These are phyloP conservation scores for Pseudofabraea citricarpa DNA, from an alignment of 2,329 filamentous ascomycete species.

Conservation along the genomic window DNA sequence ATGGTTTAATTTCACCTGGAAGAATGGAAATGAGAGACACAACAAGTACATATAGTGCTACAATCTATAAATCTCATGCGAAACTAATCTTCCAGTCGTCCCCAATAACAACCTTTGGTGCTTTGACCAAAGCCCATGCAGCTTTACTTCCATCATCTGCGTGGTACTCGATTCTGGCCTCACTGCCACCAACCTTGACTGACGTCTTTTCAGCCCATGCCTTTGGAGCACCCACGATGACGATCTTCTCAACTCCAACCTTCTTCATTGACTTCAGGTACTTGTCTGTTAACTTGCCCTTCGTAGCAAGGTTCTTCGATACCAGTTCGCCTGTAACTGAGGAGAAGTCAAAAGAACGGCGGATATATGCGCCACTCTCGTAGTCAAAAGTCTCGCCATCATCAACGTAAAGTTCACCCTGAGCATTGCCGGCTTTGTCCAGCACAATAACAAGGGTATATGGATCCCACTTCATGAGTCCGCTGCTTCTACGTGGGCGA, in stretches of 20 bases:
- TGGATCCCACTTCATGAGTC: constrained; percentile 89
- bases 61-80: constrained; percentile 20
- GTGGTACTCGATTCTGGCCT: constrained; percentile 57
- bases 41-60: constrained; percentile 1
- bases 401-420: constrained; percentile 83
- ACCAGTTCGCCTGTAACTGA: constrained; percentile 49
- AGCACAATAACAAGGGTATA: constrained; percentile 85
- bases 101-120: constrained; percentile 57
- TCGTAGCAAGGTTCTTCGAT: constrained; percentile 60
- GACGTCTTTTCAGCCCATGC: constrained; percentile 62
- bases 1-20: no score
- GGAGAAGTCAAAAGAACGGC: constrained; percentile 70
- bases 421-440: constrained; percentile 63
- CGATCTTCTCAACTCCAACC: constrained; percentile 77
- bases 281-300: constrained; percentile 57
- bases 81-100: constrained; percentile 49
- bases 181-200: constrained; percentile 51
- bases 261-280: constrained; percentile 77
- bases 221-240: constrained; percentile 74
- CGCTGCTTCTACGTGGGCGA: constrained; percentile 75
- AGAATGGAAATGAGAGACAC: no score
- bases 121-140: constrained; percentile 58
- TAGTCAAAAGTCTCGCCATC: constrained; percentile 93
- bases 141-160: constrained; percentile 48
- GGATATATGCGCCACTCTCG: constrained; percentile 79